Evolutionary conservation across 2,329 filamentous ascomycete species (phyloP), one percentile per base, ranked within the genome.

Genomic region (Raffaelea deltoideospora): DNA sequence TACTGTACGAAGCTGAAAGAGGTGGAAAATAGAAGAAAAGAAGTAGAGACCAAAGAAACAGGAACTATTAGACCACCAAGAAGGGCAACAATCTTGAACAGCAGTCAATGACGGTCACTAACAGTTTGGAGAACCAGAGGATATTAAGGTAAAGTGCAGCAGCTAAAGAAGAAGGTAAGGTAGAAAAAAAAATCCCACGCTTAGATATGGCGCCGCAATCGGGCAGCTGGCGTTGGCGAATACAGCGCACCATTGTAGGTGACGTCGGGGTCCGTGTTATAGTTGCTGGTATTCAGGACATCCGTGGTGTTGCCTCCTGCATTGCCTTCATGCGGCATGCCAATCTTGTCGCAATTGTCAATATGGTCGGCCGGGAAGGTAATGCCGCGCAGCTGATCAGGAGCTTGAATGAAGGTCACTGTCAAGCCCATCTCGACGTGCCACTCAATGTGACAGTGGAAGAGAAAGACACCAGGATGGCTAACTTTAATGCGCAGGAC

Each of bases 271-370:
- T 58, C 55, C 0, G 66, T 63, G 18, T 67, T 64, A 50, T 69
- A 62, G 26, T 65, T 69, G 0, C 50, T 56, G 4, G 71, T 58
- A 46, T 81, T 67, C 3, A 72, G 54, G 4, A 63, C 51, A 39
- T 80, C 54, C 1, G 54, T 45, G 1, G 67, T 72, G 42, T 79
- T 79, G 1, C 72, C 79, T 0, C 72, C 79, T 0, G 79, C 79
- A 46, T 85, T 84, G 1, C 79, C 79, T 10, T 50, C 46, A 2
- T 57, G 64, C 1, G 69, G 65, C 2, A 67, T 60, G 14, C 58
- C 58, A 18, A 55, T 55, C 5, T 57, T 63, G 13, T 58, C 53
- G 47, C 65, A 69, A 26, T 53, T 53, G 18, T 56, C 57, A 45
- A 65, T 57, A 47, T 80, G 74, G 41, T 76, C 65, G 21, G 64